Percentiles rank a stretch among this genome's conserved stretches.
phyloP scores from a whole-genome alignment of 2,329 filamentous ascomycete species.

The Ophiostoma fasciatum region DNA sequence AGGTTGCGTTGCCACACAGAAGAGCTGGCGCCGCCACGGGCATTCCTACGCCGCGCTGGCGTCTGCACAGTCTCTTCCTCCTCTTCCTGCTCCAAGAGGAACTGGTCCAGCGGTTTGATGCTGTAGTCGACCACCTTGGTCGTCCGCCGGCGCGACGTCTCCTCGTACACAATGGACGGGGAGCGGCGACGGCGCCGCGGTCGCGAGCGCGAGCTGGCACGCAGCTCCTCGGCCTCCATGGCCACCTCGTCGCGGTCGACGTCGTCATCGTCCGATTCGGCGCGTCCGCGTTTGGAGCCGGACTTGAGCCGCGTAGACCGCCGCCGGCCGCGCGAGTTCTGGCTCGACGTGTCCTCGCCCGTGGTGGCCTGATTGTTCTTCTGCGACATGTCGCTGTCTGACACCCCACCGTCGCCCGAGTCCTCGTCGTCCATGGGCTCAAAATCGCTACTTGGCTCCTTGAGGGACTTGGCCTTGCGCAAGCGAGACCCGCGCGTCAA shows the following conservation, averaged over 20 bases:
- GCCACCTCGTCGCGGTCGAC: constrained; percentile 50
- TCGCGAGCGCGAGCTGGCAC: constrained; percentile 36
- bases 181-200: constrained; percentile 35
- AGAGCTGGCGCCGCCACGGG: constrained; percentile 41
- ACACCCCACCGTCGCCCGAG: constrained; percentile 38
- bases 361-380: constrained; percentile 19
- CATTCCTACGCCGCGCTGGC: constrained; percentile 52
- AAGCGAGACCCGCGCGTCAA: constrained; percentile 30
- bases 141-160: constrained; percentile 35
- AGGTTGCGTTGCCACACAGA: constrained; percentile 61
- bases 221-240: constrained; percentile 49
- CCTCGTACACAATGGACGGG: constrained; percentile 44
- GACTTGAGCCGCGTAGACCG: constrained; percentile 20
- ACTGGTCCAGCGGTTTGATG: constrained; percentile 60
- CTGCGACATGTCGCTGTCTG: constrained; percentile 16
- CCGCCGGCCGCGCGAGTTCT: constrained; percentile 34
- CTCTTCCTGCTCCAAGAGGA: constrained; percentile 63
- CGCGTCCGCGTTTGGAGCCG: constrained; percentile 30
- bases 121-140: constrained; percentile 70
- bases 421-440: constrained; percentile 42
- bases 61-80: constrained; percentile 53
- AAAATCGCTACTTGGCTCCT: constrained; percentile 46
- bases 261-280: constrained; percentile 41
- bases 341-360: constrained; percentile 27
- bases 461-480: constrained; percentile 29